A percentile compares a stretch with the other conserved stretches of the same genome.
These are phyloP conservation scores for Acacia melanoxylon DNA, from an alignment of 306 rosid species.

Conservation along the genomic window DNA sequence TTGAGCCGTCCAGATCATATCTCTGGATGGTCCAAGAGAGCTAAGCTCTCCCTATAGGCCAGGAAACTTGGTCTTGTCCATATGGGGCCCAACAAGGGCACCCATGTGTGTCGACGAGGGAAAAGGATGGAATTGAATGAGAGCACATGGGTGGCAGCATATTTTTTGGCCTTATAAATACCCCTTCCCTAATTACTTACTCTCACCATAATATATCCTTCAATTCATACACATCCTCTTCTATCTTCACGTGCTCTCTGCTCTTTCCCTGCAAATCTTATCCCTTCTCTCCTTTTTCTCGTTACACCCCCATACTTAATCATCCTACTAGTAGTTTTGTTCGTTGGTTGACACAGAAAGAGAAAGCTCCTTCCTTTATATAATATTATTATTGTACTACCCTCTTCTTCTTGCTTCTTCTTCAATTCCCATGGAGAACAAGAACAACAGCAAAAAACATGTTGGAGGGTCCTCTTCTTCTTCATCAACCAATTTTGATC, in stretches of 20 bases:
- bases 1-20: too few species aligned
- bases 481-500: conserved; percentile 56
- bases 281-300: conserved; percentile 33
- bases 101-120: conserved; percentile 4
- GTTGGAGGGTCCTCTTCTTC: conserved; percentile 46
- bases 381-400: neutral
- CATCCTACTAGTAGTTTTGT: conserved; percentile 45
- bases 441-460: conserved; percentile 47
- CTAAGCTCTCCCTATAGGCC: too few species aligned
- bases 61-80: too few species aligned
- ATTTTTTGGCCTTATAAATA: conserved; percentile 50
- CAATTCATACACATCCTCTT: conserved; percentile 26
- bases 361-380: neutral
- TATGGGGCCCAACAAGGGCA: conserved; percentile 7
- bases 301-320: conserved; percentile 32
- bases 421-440: neutral
- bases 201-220: conserved; percentile 2
- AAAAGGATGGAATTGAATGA: conserved; percentile 16
- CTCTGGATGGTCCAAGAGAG: too few species aligned
- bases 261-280: conserved; percentile 41
- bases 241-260: conserved; percentile 38
- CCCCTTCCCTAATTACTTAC: neutral
- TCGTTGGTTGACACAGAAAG: conserved; percentile 31
- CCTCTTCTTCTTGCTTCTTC: neutral
- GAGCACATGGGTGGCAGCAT: conserved; percentile 42